Conservation (phyloP, 768 basidiomycete genomes). For the Crassisporium funariophilum region DNA sequence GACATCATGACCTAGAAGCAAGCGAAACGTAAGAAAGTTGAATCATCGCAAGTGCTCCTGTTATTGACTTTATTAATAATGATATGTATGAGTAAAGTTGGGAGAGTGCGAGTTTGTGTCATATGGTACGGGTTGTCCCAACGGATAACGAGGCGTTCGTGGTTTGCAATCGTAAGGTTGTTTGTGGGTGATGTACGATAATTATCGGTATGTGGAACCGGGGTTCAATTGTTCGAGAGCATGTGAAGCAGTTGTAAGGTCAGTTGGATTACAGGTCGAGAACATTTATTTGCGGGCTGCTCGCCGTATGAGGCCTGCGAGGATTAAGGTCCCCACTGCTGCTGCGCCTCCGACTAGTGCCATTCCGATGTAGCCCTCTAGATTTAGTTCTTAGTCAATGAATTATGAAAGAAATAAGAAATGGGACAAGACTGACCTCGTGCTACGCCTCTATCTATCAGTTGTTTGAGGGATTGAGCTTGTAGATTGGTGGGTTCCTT, state of each 20-base stretch:
- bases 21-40: no score
- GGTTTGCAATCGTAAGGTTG: neutral
- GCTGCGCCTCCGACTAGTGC: conserved; percentile 91
- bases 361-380: conserved; percentile 99
- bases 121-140: neutral
- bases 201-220: neutral
- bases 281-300: conserved; percentile 55
- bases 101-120: neutral
- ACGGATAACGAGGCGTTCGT: neutral
- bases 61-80: conserved; percentile 12
- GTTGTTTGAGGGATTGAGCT: conserved; percentile 78
- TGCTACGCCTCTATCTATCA: conserved; percentile 86
- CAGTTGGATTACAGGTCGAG: conserved; percentile 3
- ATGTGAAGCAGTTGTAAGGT: conserved; percentile 3
- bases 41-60: no score
- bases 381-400: conserved; percentile 5
- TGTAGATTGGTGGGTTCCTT: conserved; percentile 95
- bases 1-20: no score
- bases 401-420: neutral
- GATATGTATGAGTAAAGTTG: neutral
- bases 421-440: conserved; percentile 54
- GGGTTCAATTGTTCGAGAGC: no score
- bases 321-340: conserved; percentile 74
- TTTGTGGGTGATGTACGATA: neutral
- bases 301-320: conserved; percentile 85